Percentiles rank a stretch among this genome's conserved stretches.
Evolutionary conservation across 2,329 filamentous ascomycete genomes (phyloP).

Genomic region (Fusarium begoniae): DNA sequence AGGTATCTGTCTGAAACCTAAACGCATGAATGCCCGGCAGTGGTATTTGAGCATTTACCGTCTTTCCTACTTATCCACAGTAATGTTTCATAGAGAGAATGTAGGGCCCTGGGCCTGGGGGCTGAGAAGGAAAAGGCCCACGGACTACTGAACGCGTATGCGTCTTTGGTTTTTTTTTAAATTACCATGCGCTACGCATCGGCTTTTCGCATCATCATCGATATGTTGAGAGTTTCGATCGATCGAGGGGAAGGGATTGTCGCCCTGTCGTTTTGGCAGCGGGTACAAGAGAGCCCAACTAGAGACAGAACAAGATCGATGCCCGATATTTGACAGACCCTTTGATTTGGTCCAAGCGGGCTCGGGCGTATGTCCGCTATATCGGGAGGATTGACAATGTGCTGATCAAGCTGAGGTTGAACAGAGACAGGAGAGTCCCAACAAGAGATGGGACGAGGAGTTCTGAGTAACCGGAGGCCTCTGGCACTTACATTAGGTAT

Average conservation of each 20-base stretch:
- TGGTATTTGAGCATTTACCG: constrained; percentile 5
- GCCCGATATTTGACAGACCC: not conserved
- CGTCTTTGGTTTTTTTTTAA: not conserved
- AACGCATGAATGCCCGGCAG: not conserved
- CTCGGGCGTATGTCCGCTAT: not conserved
- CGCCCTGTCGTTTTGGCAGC: not conserved
- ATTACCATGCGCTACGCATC: constrained; percentile 10
- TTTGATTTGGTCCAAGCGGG: not conserved
- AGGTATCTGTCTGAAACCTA: not conserved
- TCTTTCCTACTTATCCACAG: not conserved
- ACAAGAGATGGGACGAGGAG: not conserved
- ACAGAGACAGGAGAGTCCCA: not conserved
- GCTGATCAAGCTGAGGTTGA: not conserved
- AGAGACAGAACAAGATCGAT: constrained; percentile 3
- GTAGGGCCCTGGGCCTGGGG: not conserved
- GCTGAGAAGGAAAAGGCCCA: not conserved
- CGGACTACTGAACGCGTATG: not conserved
- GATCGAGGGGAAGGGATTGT: constrained; percentile 8
- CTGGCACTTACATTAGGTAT: not conserved
- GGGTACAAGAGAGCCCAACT: constrained; percentile 1
- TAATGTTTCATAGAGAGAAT: constrained; percentile 2
- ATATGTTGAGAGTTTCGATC: constrained; percentile 15
- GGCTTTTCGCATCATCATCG: constrained; percentile 15
- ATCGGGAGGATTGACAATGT: not conserved
- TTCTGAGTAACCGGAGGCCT: constrained; percentile 7